Evolutionary conservation across 768 basidiomycete genomes (phyloP).

Genomic region (Amanita inopinata): DNA sequence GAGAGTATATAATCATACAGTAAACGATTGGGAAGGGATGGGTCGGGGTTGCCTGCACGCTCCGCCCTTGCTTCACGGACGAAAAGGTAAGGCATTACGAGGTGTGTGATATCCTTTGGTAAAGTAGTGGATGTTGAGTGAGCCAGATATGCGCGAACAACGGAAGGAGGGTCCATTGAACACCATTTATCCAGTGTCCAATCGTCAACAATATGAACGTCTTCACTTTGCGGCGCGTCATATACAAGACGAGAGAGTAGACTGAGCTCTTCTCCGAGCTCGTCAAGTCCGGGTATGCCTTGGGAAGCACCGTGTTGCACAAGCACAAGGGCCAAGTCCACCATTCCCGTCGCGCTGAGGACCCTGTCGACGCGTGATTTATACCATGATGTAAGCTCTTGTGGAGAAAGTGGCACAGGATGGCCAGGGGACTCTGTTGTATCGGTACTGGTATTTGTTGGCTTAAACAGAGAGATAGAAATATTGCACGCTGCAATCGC

Average conservation of each 20-base stretch:
- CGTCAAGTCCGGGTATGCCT: constrained; percentile 69
- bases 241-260: constrained; percentile 84
- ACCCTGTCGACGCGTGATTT: constrained; percentile 48
- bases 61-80: constrained; percentile 86
- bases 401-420: constrained; percentile 29
- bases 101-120: constrained; percentile 54
- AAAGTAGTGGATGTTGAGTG: constrained; percentile 60
- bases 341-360: constrained; percentile 58
- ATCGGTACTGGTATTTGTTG: constrained; percentile 1
- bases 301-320: constrained; percentile 83
- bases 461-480: not conserved
- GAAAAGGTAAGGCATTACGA: constrained; percentile 89
- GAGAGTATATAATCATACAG: constrained; percentile 66
- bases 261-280: constrained; percentile 85
- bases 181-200: constrained; percentile 77
- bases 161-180: constrained; percentile 48
- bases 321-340: constrained; percentile 69
- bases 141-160: constrained; percentile 68
- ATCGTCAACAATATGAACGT: constrained; percentile 31
- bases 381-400: constrained; percentile 70
- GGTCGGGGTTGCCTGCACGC: constrained; percentile 64
- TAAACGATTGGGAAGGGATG: constrained; percentile 49
- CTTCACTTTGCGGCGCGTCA: constrained; percentile 48
- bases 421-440: constrained; percentile 12
- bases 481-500: constrained; percentile 25